Evolutionary conservation across 371 early-diverging fungal genomes (phyloP).

Genomic region (Mucor ambiguus): DNA sequence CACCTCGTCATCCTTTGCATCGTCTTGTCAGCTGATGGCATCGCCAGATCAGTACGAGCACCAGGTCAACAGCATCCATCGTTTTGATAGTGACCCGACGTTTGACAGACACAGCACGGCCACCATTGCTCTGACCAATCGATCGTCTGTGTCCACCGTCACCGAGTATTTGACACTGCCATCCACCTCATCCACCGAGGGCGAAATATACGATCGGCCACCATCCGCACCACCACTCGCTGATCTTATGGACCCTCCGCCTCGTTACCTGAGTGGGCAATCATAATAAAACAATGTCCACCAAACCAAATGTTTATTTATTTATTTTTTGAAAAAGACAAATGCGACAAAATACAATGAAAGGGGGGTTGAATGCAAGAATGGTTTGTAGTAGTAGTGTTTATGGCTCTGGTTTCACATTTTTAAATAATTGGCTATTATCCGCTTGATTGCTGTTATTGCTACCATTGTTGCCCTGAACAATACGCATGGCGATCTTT

Average conservation of each 20-base stretch:
- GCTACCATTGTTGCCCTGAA: conserved; percentile 46
- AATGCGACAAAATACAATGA: not conserved
- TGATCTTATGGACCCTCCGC: conserved; percentile 12
- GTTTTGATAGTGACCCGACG: conserved; percentile 14
- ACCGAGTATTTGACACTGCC: not conserved
- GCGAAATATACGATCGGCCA: not conserved
- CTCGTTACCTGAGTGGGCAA: not conserved
- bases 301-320: not conserved
- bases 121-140: not conserved
- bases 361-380: not conserved
- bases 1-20: not conserved
- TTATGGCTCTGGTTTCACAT: conserved; percentile 3
- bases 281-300: not conserved
- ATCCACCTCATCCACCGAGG: not conserved
- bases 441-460: not conserved
- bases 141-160: not conserved
- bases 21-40: not conserved
- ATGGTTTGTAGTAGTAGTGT: not conserved
- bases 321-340: not conserved
- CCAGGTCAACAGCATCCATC: not conserved
- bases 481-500: conserved; percentile 77
- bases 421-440: not conserved
- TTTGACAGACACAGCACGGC: not conserved
- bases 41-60: conserved; percentile 1
- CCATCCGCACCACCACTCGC: conserved; percentile 14